Evolutionary conservation across 1,284 basidiomycete species (phyloP), one percentile per base, ranked within the genome.

Genomic region (Vanrija sp.): DNA sequence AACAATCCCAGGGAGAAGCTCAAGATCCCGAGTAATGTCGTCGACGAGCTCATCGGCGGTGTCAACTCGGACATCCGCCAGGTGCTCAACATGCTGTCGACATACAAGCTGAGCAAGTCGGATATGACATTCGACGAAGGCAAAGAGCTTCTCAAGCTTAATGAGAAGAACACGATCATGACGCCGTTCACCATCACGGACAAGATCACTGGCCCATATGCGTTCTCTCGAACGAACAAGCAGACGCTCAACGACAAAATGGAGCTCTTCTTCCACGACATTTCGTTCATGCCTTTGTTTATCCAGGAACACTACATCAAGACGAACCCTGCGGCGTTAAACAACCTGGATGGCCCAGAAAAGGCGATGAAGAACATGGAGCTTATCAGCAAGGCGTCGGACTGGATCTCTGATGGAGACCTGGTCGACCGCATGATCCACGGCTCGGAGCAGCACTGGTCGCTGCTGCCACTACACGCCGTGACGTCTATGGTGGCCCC

Each of bases 371-470:
- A 86, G 74, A 84, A 86, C 50, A 81, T 97, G 5, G 79, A 88
- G 68, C 76, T 96, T n/a, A 85, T 95, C 82, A 86, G 89, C 56
- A 83, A 85, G 60, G 94, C 95, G 3, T 86, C 93, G 0, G 86
- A 89, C 18, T 89, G 91, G 12, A 88, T 98, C 65, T 96, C 94
- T 0, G 94, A 98, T 66, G 91, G 89, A 1, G 95, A 98, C 76
- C 78, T 98, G n/a, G 86, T 98, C 1, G 95, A 98, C 72, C 80
- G 86, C 6, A 83, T 97, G 74, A 97, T 98, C 67, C 95, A 96
- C 70, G 88, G 92, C 89, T 91, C 88, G 0, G 91, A 98, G 74
- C 94, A 97, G 72, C 93, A 98, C 67, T 98, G 95, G 95, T 83
- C 86, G 5, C 78, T 98, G 51, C 91, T 98, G 85, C 96, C 95